Conservation (phyloP, 768 basidiomycete genomes). For the Tricholoma hemisulphureum region DNA sequence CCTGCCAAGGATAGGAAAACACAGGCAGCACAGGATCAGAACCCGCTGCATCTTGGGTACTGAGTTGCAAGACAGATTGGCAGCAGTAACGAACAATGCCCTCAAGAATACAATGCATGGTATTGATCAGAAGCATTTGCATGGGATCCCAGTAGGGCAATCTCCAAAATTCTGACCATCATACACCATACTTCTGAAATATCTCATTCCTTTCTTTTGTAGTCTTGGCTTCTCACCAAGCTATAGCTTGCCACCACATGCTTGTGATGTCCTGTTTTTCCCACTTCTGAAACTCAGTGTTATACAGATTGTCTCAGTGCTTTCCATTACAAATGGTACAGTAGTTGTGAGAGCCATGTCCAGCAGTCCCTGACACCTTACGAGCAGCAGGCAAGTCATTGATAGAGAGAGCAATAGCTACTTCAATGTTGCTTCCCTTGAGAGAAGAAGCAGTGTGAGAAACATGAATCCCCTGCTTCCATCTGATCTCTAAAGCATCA, state of each 20-base stretch:
- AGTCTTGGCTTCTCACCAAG: conserved; percentile 18
- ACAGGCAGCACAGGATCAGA: not conserved
- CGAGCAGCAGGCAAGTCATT: conserved; percentile 32
- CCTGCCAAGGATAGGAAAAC: conserved; percentile 8
- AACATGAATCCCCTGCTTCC: conserved; percentile 17
- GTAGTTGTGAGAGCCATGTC: conserved; percentile 20
- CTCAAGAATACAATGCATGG: conserved; percentile 35
- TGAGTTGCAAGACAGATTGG: conserved; percentile 12
- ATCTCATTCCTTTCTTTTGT: conserved; percentile 12
- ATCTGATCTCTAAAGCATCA: conserved; percentile 17
- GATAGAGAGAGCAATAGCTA: not conserved
- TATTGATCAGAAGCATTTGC: conserved; percentile 29
- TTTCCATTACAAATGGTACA: conserved; percentile 30
- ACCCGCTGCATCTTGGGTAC: conserved; percentile 9
- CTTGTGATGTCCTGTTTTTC: conserved; percentile 1
- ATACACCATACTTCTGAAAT: conserved; percentile 20
- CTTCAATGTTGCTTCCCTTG: not conserved
- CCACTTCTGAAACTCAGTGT: conserved; percentile 18
- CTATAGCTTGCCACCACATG: conserved; percentile 15
- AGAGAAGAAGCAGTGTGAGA: conserved; percentile 14
- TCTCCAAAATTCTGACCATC: conserved; percentile 27
- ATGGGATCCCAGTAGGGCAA: conserved; percentile 33
- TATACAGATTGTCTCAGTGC: conserved; percentile 8
- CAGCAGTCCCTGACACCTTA: conserved; percentile 27
- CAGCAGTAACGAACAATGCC: conserved; percentile 20